Percentiles rank a stretch among this genome's conserved stretches.
phyloP scores from a whole-genome alignment of 179 eudicot species.

The Silene vulgaris region DNA sequence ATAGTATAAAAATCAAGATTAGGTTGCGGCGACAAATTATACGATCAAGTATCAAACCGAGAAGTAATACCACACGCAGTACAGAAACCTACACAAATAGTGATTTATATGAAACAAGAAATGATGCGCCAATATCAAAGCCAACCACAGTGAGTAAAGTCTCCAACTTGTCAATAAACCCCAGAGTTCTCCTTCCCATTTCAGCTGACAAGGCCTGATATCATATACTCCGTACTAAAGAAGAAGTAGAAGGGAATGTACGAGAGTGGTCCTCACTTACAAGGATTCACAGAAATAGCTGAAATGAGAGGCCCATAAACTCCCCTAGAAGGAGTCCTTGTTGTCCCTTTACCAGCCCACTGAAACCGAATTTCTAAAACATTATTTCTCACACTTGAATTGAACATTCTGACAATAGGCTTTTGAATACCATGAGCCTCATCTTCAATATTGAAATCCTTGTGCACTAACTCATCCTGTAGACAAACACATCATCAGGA shows the following conservation, averaged over 20 bases:
- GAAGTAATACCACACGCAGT: neutral
- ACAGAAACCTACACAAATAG: neutral
- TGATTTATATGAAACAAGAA: neutral
- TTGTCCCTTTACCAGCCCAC: constrained; percentile 78
- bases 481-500: constrained; percentile 19
- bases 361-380: constrained; percentile 55
- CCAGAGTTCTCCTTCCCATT: neutral
- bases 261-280: constrained; percentile 33
- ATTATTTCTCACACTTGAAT: constrained; percentile 29
- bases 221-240: neutral
- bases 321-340: constrained; percentile 57
- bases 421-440: constrained; percentile 36
- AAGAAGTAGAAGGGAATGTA: neutral
- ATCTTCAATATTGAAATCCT: constrained; percentile 39
- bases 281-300: constrained; percentile 62
- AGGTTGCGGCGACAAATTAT: neutral
- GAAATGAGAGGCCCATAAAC: constrained; percentile 73
- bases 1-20: too few species aligned
- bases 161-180: neutral
- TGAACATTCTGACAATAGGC: constrained; percentile 23
- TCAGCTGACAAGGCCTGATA: neutral
- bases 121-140: neutral
- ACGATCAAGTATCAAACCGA: neutral
- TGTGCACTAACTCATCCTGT: constrained; percentile 35
- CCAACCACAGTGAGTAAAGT: constrained; percentile 5